Base-by-base conservation (phyloP, 768 basidiomycete genomes). In the Phlebiopsis gigantea region DNA sequence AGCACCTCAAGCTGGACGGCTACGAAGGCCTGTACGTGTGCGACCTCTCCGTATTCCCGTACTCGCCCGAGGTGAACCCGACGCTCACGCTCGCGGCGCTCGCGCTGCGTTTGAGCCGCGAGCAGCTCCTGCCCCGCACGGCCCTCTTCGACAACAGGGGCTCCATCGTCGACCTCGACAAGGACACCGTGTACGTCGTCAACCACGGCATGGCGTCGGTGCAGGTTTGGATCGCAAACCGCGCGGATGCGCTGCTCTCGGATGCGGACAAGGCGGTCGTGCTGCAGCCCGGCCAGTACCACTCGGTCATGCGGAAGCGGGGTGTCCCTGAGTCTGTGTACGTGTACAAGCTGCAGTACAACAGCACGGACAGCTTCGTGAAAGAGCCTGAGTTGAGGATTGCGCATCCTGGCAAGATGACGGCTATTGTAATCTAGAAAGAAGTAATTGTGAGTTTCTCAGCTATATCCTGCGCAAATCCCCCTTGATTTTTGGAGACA, bases 1-100 rank as follows among this genome's bases (percentile, higher is more conserved):
- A 57, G 5, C 46, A 66, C 52, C 61, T 67, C n/a, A 55, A 57
- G 48, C 57, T 66, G 15, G 28, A 46, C 30, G 46, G 53, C 21
- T 46, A 34, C 12, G 19, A 56, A 7, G 56, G 55, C 25, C 58
- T 68, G 24, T 68, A 63, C 43, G 63, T 66, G 46, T 68, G 67
- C 51, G 67, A 68, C 42, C 52, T 67, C 10, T 67, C 67, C n/a
- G 49, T 68, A 12, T 68, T 68, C 57, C 67, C 67, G 12, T 62
- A 30, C 56, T 66, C 67, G 5, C 67, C 67, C 7, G 65, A 59
- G 39, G 67, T 57, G 48, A 68, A 68, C 42, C 67, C 66, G 4
- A 62, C 66, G 8, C 45, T 65, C 9, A 67, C 67, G 2, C 62
- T 68, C n/a, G 67, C 59, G 21, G 67, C 65, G 4, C 58, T 68